Conservation (phyloP, 176 grass and related monocot genomes). For the Dactylis glomerata region DNA sequence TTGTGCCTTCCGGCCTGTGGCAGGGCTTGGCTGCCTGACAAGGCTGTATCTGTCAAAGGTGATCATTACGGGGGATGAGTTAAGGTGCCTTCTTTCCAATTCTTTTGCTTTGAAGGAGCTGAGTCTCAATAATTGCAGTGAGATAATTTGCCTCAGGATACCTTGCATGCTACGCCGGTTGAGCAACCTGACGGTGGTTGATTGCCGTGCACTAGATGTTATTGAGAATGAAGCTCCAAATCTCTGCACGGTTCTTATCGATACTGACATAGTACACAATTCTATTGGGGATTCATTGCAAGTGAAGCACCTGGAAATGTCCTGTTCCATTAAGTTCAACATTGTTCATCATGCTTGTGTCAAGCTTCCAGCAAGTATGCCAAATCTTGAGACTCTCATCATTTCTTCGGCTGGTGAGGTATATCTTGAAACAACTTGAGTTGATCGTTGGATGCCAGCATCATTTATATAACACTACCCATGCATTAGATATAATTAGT, state of each 20-base stretch:
- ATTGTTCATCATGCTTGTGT: not conserved
- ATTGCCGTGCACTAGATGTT: not conserved
- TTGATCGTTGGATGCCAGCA: not conserved
- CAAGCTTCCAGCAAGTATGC: not conserved
- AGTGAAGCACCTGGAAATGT: not conserved
- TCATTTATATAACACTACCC: not conserved
- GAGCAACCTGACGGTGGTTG: not conserved
- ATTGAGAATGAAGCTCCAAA: slow-evolving; percentile 17
- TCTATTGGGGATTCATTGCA: not conserved
- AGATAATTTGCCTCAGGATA: not conserved
- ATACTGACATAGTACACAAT: not conserved
- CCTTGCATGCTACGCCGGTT: not conserved
- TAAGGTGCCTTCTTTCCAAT: not conserved
- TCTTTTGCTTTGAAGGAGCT: not conserved
- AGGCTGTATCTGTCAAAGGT: not conserved
- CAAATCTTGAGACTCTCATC: not conserved
- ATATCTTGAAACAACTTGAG: not conserved
- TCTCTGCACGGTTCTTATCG: not conserved
- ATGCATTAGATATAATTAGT: not conserved
- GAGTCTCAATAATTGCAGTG: not conserved
- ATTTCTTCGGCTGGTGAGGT: not conserved
- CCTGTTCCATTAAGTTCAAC: not conserved
- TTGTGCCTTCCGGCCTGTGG: not conserved
- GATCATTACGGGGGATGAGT: not conserved
- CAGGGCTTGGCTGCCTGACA: not conserved